Percentiles rank a stretch among this genome's conserved stretches.
Evolutionary conservation across 371 early-diverging fungal species (phyloP).

Genomic region (Funneliformis caledonium): DNA sequence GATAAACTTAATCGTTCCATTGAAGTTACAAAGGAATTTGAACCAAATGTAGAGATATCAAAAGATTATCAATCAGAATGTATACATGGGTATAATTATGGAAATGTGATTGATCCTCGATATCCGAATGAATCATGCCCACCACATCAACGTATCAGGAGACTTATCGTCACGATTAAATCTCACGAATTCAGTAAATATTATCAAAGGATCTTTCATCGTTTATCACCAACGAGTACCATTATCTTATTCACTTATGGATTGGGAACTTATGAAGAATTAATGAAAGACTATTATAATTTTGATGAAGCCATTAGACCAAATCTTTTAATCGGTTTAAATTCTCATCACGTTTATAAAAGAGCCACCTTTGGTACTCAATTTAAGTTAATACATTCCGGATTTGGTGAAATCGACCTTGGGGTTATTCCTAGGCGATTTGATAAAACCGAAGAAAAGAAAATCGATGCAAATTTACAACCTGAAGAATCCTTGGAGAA

Average conservation of each 20-base stretch:
- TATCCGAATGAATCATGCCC: neutral
- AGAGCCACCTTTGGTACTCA: neutral
- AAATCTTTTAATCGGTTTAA: slow-evolving; percentile 24
- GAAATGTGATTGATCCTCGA: slow-evolving; percentile 1
- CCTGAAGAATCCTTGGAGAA: neutral
- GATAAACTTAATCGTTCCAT: neutral
- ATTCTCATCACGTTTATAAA: slow-evolving; percentile 20
- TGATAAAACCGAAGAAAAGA: neutral
- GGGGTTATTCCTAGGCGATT: neutral
- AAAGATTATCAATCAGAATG: neutral
- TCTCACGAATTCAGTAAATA: neutral
- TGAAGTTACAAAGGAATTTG: neutral
- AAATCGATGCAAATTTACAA: neutral
- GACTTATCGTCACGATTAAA: slow-evolving; percentile 25
- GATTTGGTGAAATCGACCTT: slow-evolving; percentile 28
- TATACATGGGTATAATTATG: neutral
- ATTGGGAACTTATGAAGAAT: slow-evolving; percentile 37
- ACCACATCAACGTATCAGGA: neutral
- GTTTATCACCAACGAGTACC: slow-evolving; percentile 27
- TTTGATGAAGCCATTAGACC: slow-evolving; percentile 20
- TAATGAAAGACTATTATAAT: slow-evolving; percentile 24
- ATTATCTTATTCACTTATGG: slow-evolving; percentile 22
- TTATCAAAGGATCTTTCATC: slow-evolving; percentile 24
- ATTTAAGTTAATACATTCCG: neutral
- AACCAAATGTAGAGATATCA: neutral